phyloP scores from a whole-genome alignment of 2,329 filamentous ascomycete species.

The Biscogniauxia mediterranea region DNA sequence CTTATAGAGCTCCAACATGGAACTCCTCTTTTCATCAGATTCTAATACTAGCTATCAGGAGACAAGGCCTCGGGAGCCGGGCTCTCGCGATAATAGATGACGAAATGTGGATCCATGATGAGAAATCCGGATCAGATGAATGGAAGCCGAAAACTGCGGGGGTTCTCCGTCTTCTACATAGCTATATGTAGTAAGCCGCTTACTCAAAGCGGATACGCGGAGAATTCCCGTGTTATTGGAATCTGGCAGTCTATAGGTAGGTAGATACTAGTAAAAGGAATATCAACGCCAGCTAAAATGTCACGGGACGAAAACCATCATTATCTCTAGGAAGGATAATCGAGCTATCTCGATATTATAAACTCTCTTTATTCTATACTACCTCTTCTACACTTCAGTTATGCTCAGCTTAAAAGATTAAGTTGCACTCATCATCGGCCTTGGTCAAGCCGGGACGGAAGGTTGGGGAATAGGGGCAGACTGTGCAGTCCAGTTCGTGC shows the following conservation, averaged over 20 bases:
- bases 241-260: background rate
- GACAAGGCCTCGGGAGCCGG: constrained; percentile 2
- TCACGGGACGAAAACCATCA: no score
- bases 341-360: no score
- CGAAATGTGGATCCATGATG: constrained; percentile 7
- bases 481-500: constrained; percentile 9
- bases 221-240: background rate
- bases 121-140: constrained; percentile 17
- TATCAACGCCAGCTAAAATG: no score
- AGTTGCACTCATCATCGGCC: constrained; percentile 9
- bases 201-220: background rate
- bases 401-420: background rate
- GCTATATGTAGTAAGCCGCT: background rate
- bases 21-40: background rate
- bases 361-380: no score
- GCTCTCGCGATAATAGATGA: background rate
- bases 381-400: background rate
- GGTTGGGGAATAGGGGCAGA: constrained; percentile 13
- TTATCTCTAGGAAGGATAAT: no score
- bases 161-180: constrained; percentile 7
- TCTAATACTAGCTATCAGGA: background rate
- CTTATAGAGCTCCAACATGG: background rate
- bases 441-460: constrained; percentile 7
- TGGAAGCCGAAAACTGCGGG: constrained; percentile 14
- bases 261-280: no score